Conservation (phyloP, 176 grass and related monocot species). For the Musa beccarii region DNA sequence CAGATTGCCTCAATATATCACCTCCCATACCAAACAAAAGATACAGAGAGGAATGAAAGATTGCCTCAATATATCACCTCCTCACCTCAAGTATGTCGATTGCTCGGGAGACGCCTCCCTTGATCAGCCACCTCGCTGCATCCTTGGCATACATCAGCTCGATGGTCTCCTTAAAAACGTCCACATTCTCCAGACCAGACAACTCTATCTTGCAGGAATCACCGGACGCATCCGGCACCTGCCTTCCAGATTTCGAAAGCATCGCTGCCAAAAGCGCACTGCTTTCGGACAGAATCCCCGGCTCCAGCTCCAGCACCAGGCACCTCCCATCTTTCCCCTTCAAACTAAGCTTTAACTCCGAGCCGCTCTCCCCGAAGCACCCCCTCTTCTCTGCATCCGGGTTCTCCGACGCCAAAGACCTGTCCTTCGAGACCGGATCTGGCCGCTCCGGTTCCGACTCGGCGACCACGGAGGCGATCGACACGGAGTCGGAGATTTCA, state of each 20-base stretch:
- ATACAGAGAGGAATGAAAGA: neutral
- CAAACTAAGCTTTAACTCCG: constrained; percentile 67
- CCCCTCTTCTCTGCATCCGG: constrained; percentile 26
- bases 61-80: no score
- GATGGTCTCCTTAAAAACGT: constrained; percentile 55
- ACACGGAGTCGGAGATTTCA: neutral
- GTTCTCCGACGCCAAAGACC: constrained; percentile 25
- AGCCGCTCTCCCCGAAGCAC: constrained; percentile 6
- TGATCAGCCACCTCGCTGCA: constrained; percentile 37
- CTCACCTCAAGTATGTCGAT: constrained; percentile 56
- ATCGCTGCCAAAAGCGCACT: constrained; percentile 63
- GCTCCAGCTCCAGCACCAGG: constrained; percentile 71
- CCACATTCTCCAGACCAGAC: constrained; percentile 59
- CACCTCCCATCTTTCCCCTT: constrained; percentile 45
- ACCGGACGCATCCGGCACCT: constrained; percentile 9
- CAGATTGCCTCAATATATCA: no score
- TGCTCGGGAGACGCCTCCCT: constrained; percentile 52
- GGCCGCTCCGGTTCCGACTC: constrained; percentile 11
- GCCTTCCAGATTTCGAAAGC: constrained; percentile 22
- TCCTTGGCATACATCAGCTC: constrained; percentile 69
- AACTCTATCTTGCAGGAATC: constrained; percentile 40
- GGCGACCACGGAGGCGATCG: neutral
- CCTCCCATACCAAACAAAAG: neutral
- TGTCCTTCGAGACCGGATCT: constrained; percentile 11
- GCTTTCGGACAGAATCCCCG: constrained; percentile 41